Evolutionary conservation across 805 yeast species (phyloP), one percentile per base, ranked within the genome.

Genomic region (Wickerhamomyces chaumierensis): DNA sequence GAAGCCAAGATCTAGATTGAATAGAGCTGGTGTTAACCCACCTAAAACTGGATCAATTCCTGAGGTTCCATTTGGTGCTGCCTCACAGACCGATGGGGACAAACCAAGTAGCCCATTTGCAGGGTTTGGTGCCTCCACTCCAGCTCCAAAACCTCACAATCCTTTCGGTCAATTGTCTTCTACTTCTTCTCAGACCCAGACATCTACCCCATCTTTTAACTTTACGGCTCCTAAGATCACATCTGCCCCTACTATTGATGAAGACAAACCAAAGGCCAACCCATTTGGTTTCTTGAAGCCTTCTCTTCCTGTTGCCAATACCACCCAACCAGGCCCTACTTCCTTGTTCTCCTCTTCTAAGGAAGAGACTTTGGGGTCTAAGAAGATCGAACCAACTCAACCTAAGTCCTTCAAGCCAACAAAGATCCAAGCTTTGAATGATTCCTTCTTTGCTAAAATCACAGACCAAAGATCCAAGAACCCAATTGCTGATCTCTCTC

Each of bases 371-470:
- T 20, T 36, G 7, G 18, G 8, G 14, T 34, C 45, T 17, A 12
- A 12, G 12, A 31, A 12, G 18, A 31, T 18, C 9, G 33, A 28
- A 15, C 16, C 17, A 7, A 17, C 18, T 28, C 5, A 49, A 7
- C 38, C 45, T 5, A 46, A 48, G 19, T 19, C 38, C n/a, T 41
- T 47, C 11, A 66, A 60, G 41, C 59, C 68, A 19, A 66, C 65
- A 14, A 75, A 75, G 51, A 51, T 78, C 31, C 74, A 69, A 48
- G 88, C 94, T 1, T 62, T 84, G 51, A 82, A 82, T 53, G 67
- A 69, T 9, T 73, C 68, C 39, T 78, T 84, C 47, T 57, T 68
- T 23, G 65, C 65, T 14, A 65, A 76, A 23, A 53, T 84, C 25
- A 60, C 60, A 32, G 55, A 61, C 19, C 57, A 68, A 11, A 55